Base-by-base conservation (phyloP, 106 monocot species). In the Alisma plantagoaquatica region DNA sequence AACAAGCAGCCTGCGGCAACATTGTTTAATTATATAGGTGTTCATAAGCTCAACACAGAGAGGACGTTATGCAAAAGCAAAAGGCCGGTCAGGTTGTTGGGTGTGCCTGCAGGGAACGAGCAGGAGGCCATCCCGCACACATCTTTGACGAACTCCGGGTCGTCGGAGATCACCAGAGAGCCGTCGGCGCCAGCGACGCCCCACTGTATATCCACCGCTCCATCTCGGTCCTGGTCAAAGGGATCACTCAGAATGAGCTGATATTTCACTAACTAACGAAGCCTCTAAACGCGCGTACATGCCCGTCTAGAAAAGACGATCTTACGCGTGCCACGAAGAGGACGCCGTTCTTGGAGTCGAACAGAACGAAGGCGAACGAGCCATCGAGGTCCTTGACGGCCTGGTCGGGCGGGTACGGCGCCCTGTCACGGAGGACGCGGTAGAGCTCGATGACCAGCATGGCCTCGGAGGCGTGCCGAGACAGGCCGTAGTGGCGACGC, bases 391-490 rank as follows among this genome's bases (percentile, higher is more conserved):
- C 66, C 11, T 57, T 66, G 29, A 66, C 38, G 30, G 49, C 46
- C 47, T 66, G 66, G 31, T 66, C 56, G 2, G 49, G 27, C n/a
- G 66, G 66, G 25, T 66, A 57, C 3, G 66, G 66, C n/a, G 66
- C 66, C 16, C 66, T 45, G 19, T 66, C 66, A 5, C 66, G 56
- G 18, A 56, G 46, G 31, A 66, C 66, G 8, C 27, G 56, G n/a
- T 66, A 66, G 25, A 57, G 16, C 20, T 66, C 66, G 3, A 66
- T 46, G 0, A 66, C 9, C 33, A 66, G 48, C 66, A 48, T 48
- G 9, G 57, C 47, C 15, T 66, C 66, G 0, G 28, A 47, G 17
- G 57, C 41, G 8, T 47, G 43, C 17, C 49, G 23, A n/a, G 18
- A 20, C 19, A 66, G 66, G 17, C 66, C 66, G 25, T 66, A 48